Conservation (phyloP, 352 stramenopile species). For the Pythium myriotylum region DNA sequence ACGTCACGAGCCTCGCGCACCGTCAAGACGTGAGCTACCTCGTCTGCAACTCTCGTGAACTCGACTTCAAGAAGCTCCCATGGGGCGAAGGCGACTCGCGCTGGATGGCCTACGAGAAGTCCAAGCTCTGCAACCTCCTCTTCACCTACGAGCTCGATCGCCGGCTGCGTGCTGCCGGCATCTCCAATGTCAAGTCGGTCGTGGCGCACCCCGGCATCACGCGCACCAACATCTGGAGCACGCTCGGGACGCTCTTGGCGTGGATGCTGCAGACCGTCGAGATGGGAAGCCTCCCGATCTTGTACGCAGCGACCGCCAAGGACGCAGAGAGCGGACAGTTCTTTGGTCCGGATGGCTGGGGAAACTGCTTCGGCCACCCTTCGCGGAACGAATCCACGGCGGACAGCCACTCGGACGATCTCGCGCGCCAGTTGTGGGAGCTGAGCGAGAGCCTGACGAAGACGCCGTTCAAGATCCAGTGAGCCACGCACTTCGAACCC, state of each 20-base stretch:
- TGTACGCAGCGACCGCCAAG: slow-evolving; percentile 14
- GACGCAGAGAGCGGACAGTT: slow-evolving; percentile 14
- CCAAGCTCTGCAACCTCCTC: slow-evolving; percentile 50
- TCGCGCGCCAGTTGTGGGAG: slow-evolving; percentile 2
- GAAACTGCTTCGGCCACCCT: slow-evolving; percentile 9
- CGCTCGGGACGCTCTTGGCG: background rate
- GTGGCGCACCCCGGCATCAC: slow-evolving; percentile 18
- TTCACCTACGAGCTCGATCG: slow-evolving; percentile 54
- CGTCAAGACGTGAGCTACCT: slow-evolving; percentile 25
- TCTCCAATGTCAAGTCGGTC: slow-evolving; percentile 42
- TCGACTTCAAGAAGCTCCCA: slow-evolving; percentile 35
- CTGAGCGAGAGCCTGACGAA: slow-evolving; percentile 15
- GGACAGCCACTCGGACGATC: background rate
- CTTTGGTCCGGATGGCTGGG: slow-evolving; percentile 12
- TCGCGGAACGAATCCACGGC: slow-evolving; percentile 3
- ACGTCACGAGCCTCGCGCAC: slow-evolving; percentile 42
- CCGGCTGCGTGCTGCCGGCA: slow-evolving; percentile 25
- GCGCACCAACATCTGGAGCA: slow-evolving; percentile 11
- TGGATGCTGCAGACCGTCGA: slow-evolving; percentile 4
- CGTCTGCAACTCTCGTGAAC: background rate
- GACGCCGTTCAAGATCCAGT: slow-evolving; percentile 5
- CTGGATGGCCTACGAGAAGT: slow-evolving; percentile 39
- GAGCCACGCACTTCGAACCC: background rate
- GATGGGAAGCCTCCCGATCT: slow-evolving; percentile 14
- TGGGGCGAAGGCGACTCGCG: slow-evolving; percentile 20